phyloP scores from a whole-genome alignment of 1,139 yeast species.

The Pneumocystis carinii region DNA sequence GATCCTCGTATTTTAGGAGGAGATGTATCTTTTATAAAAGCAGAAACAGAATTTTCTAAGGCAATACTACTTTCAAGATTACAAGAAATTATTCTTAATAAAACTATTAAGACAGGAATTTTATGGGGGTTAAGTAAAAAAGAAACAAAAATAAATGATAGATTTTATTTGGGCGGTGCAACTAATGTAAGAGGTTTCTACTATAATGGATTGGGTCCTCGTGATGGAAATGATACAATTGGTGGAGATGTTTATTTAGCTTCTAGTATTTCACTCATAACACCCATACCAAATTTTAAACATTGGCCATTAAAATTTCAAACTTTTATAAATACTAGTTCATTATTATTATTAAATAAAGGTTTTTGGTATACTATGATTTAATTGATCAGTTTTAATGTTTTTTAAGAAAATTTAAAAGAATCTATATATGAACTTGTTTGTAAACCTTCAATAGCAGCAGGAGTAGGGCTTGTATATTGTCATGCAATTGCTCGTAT shows the following conservation, averaged over 20 bases:
- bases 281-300: conserved; percentile 44
- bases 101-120: conserved; percentile 19
- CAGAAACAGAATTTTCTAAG: conserved; percentile 20
- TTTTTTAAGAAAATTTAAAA: neutral
- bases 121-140: conserved; percentile 18
- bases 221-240: conserved; percentile 37
- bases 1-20: conserved; percentile 26
- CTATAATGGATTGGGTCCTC: conserved; percentile 76
- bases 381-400: neutral
- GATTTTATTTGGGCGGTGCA: conserved; percentile 63
- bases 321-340: conserved; percentile 28
- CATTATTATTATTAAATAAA: conserved; percentile 36
- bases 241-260: conserved; percentile 73
- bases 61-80: conserved; percentile 17
- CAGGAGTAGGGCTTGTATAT: conserved; percentile 65
- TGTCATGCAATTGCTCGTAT: conserved; percentile 83
- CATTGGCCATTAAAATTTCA: conserved; percentile 19
- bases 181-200: conserved; percentile 67
- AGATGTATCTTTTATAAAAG: conserved; percentile 25
- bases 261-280: conserved; percentile 54
- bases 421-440: conserved; percentile 12
- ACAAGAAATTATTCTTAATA: conserved; percentile 14
- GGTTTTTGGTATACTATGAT: conserved; percentile 4
- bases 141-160: conserved; percentile 29
- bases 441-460: conserved; percentile 35